Percentiles rank a stretch among this genome's conserved stretches.
These are phyloP conservation scores for Monosporascus cannonballus DNA, from an alignment of 2,329 filamentous ascomycete species.

Conservation along the genomic window DNA sequence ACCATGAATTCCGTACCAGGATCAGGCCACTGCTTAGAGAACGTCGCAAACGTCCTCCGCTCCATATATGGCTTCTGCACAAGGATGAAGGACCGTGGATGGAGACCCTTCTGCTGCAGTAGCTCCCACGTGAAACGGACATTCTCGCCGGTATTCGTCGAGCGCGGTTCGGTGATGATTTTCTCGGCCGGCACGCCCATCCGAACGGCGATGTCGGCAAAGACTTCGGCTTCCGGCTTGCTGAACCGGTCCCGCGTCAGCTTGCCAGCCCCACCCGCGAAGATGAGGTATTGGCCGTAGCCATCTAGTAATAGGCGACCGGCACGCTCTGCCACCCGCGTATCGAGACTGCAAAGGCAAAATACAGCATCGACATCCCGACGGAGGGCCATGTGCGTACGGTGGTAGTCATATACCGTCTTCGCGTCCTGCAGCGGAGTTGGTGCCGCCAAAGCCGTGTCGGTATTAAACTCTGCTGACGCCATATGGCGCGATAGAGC, in stretches of 20 bases:
- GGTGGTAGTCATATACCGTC: slow-evolving; percentile 38
- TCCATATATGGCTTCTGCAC: slow-evolving; percentile 47
- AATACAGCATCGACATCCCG: slow-evolving; percentile 35
- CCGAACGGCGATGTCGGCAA: slow-evolving; percentile 32
- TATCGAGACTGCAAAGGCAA: slow-evolving; percentile 41
- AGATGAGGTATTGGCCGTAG: slow-evolving; percentile 33
- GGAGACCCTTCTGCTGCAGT: slow-evolving; percentile 21
- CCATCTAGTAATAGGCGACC: slow-evolving; percentile 36
- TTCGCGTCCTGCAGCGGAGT: slow-evolving; percentile 25
- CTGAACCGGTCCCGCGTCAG: slow-evolving; percentile 33
- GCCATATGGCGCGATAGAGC: too few relatives aligned
- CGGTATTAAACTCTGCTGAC: background rate
- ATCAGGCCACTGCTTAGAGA: slow-evolving; percentile 40
- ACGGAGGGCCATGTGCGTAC: slow-evolving; percentile 28
- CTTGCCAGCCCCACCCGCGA: slow-evolving; percentile 35
- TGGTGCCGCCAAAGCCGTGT: background rate
- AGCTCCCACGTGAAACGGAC: slow-evolving; percentile 36
- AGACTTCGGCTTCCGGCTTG: slow-evolving; percentile 36
- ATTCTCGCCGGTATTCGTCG: slow-evolving; percentile 42
- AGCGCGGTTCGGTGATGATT: slow-evolving; percentile 33
- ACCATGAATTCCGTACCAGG: slow-evolving; percentile 28
- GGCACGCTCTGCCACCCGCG: slow-evolving; percentile 35
- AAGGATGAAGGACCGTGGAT: slow-evolving; percentile 29
- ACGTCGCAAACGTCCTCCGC: slow-evolving; percentile 38
- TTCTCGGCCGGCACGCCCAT: slow-evolving; percentile 33